Evolutionary conservation across 768 basidiomycete genomes (phyloP), one percentile per base, ranked within the genome.

Genomic region (Tricholoma furcatifolium): DNA sequence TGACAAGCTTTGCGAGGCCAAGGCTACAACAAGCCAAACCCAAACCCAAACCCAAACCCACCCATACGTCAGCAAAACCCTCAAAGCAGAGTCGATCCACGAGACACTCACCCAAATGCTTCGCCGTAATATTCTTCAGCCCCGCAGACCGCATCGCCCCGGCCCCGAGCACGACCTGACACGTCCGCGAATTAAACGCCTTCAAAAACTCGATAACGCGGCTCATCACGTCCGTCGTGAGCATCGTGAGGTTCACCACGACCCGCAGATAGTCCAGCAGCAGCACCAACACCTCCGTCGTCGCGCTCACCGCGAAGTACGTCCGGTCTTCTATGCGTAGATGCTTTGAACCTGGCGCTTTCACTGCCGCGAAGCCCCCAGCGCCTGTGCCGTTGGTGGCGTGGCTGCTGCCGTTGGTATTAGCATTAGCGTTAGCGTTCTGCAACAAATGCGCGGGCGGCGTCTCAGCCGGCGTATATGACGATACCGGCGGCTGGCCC

Each of bases 141-240:
- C 97, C 97, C 17, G 97, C 97, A 15, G 92, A 94, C 39, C 94
- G 80, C 95, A 98, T 98, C n/a, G 97, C 97, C 12, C 97, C 97
- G 8, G 97, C 97, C 3, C 97, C 97, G 8, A 99, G 77, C 1
- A 99, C 97, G 41, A 98, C 95, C 67, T 98, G 97, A 70, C 97
- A 99, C 2, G 93, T 96, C 60, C 97, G 77, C 27, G 96, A 98
- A 68, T 99, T 99, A 76, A 96, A 98, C 23, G 94, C 88, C 72
- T 98, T 98, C 54, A 99, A 75, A 65, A 95, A 95, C 68, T 99
- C 97, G 58, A 98, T 91, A 21, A 95, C 79, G 32, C 92, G 83
- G 56, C 85, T 83, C 91, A 98, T 96, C n/a, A 88, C 85, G 64
- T 99, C 96, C 53, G 91, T 97, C 43, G 92, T 94, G 46, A 99